Percentiles rank a stretch among this genome's conserved stretches.
These are phyloP conservation scores for Euptelea pleiosperma DNA, from an alignment of 164 flowering plant species.

Conservation along the genomic window DNA sequence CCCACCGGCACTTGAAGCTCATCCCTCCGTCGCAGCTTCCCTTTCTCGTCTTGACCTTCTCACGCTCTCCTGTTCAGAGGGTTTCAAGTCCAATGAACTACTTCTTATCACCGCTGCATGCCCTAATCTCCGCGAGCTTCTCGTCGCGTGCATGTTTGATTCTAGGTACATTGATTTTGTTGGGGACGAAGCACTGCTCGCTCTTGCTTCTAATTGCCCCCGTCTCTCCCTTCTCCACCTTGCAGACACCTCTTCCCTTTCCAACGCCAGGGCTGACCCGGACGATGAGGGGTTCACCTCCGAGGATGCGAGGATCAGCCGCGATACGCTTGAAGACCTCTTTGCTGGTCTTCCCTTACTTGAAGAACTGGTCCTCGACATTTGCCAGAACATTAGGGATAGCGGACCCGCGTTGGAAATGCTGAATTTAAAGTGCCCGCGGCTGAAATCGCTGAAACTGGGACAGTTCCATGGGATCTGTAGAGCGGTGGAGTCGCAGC, in stretches of 20 bases:
- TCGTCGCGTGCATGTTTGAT: conserved; percentile 65
- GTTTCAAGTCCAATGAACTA: conserved; percentile 65
- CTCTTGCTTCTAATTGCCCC: conserved; percentile 54
- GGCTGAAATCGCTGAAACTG: conserved; percentile 51
- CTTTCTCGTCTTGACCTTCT: conserved; percentile 47
- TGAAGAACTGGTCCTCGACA: conserved; percentile 65
- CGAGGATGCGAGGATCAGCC: conserved; percentile 58
- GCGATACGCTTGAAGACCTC: conserved; percentile 38
- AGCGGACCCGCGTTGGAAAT: conserved; percentile 55
- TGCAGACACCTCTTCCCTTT: conserved; percentile 49
- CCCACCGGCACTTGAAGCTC: conserved; percentile 46
- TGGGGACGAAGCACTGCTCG: conserved; percentile 58
- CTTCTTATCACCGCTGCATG: conserved; percentile 47
- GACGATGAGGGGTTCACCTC: conserved; percentile 37
- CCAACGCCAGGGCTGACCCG: conserved; percentile 31
- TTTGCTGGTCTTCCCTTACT: conserved; percentile 51
- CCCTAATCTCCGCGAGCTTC: conserved; percentile 47
- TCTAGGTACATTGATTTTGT: conserved; percentile 72
- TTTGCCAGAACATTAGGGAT: conserved; percentile 66
- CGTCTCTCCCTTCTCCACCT: conserved; percentile 52
- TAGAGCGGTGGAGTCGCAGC: conserved; percentile 43
- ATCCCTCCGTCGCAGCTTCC: conserved; percentile 30
- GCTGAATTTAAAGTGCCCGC: conserved; percentile 52
- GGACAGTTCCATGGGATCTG: conserved; percentile 83
- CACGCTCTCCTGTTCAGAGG: conserved; percentile 56